Evolutionary conservation across 805 yeast species (phyloP), one percentile per base, ranked within the genome.

Genomic region (Starmera pachycereana): DNA sequence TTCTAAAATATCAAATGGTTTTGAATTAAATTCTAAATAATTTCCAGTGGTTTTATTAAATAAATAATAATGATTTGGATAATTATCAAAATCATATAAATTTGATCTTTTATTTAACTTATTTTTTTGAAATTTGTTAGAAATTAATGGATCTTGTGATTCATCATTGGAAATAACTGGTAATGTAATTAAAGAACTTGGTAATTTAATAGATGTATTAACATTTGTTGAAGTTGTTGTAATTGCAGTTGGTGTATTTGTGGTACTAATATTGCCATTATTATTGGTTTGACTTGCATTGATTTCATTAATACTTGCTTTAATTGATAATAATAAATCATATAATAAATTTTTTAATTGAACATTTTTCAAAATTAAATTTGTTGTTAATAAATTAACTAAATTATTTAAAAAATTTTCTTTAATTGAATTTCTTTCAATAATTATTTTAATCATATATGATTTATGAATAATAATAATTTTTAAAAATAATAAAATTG

Each of bases 381-480:
- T 52, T 10, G 74, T 64, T 35, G 68, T 63, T 43, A 75, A 61
- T 12, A 79, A 47, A 10, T 60, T 58, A 10, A 71, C 65, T 50
- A 78, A 56, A 43, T 69, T 69, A 44, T 65, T 62, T 43, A 76
- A 52, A 39, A 78, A 72, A 9, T 51, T 60, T 40, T 72, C 72
- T 34, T 69, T 61, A 38, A 68, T 61, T 25, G 58, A 53, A 56
- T 53, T 66, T 53, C 71, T 56, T 37, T 65, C 68, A 38, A 63
- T 43, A 2, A 76, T 62, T n/a, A 71, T 53, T 7, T 66, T 61
- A 13, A 72, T 71, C 32, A 79, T 56, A 14, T 72, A 65, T 4
- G 60, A 54, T 49, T 74, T 74, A 53, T 78, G 84, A 37, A 78
- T 71, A 36, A 76, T 66, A n/a, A 78, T 58, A 12, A 78, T 72